These are phyloP conservation scores for Scheffersomyces coipomensis DNA, from an alignment of 805 yeast species.

Conservation along the genomic window DNA sequence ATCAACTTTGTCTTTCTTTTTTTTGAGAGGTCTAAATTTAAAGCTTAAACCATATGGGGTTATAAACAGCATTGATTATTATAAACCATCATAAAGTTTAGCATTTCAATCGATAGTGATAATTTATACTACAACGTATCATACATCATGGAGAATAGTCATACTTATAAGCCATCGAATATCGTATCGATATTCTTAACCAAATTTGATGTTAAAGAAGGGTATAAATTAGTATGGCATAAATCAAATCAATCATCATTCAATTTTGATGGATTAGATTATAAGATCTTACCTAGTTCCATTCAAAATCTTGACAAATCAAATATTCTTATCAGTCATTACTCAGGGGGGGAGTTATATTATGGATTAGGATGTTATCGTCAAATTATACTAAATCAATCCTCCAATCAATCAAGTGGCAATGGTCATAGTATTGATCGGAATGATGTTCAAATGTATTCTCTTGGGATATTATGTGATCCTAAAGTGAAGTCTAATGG, in stretches of 20 bases:
- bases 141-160: no score
- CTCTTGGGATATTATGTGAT: slow-evolving; percentile 36
- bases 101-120: no score
- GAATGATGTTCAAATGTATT: slow-evolving; percentile 34
- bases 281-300: slow-evolving; percentile 39
- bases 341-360: slow-evolving; percentile 17
- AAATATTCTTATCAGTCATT: slow-evolving; percentile 31
- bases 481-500: slow-evolving; percentile 11
- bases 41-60: no score
- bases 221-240: slow-evolving; percentile 39
- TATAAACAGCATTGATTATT: no score
- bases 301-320: slow-evolving; percentile 32
- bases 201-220: slow-evolving; percentile 33
- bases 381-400: slow-evolving; percentile 11
- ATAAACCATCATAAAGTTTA: no score
- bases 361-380: slow-evolving; percentile 36
- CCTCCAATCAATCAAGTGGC: neutral
- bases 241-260: slow-evolving; percentile 14
- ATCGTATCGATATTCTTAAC: slow-evolving; percentile 32
- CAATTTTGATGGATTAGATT: slow-evolving; percentile 33
- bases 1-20: no score
- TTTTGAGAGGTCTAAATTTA: no score
- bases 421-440: slow-evolving; percentile 14
- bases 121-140: no score
- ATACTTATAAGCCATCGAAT: slow-evolving; percentile 22